These are phyloP conservation scores for Calonectria pseudoturangicola DNA, from an alignment of 2,329 filamentous ascomycete genomes.

Conservation along the genomic window DNA sequence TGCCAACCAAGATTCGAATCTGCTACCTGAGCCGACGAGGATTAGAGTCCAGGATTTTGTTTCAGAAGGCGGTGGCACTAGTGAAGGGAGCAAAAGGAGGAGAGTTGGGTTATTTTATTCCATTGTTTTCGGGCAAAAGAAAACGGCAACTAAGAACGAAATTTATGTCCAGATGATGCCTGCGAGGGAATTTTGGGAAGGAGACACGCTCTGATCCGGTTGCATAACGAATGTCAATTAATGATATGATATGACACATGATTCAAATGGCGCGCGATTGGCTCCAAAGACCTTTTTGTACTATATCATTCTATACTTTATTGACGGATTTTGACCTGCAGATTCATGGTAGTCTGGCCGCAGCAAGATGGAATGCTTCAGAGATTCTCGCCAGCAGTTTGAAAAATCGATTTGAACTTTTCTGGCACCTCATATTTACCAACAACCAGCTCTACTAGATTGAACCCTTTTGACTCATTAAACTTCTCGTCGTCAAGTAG, in stretches of 20 bases:
- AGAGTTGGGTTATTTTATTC: neutral
- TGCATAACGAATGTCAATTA: too few species aligned
- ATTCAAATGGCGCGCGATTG: too few species aligned
- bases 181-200: neutral
- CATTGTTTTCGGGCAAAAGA: neutral
- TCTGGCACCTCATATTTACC: neutral
- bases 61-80: neutral
- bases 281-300: too few species aligned
- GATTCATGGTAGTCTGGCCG: neutral
- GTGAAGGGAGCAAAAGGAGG: neutral
- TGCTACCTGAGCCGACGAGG: neutral
- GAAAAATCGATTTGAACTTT: conserved; percentile 7
- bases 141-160: neutral
- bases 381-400: conserved; percentile 9
- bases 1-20: neutral
- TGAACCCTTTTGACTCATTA: neutral
- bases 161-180: neutral
- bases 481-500: neutral
- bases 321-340: too few species aligned
- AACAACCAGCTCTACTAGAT: conserved; percentile 1
- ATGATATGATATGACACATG: too few species aligned
- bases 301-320: too few species aligned
- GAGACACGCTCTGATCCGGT: neutral
- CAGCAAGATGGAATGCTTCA: neutral
- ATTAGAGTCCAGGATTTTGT: neutral